Percentiles rank a stretch among this genome's conserved stretches.
These are phyloP conservation scores for Penicillium occitanis DNA, from an alignment of 2,329 filamentous ascomycete species.

Conservation along the genomic window DNA sequence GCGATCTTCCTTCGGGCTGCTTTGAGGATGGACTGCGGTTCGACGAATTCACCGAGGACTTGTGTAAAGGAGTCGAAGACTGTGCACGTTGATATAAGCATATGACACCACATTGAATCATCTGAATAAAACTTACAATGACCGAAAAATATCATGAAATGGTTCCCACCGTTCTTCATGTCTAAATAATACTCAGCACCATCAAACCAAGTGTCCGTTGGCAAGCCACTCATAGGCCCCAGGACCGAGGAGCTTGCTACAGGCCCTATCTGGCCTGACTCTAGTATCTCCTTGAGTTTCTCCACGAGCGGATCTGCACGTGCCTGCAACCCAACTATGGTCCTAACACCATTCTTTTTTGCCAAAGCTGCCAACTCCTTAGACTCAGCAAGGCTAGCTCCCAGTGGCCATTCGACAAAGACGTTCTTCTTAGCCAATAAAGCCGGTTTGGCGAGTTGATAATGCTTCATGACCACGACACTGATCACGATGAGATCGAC, in stretches of 20 bases:
- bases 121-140: slow-evolving; percentile 4
- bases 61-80: slow-evolving; percentile 16
- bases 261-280: background rate
- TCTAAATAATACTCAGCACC: slow-evolving; percentile 17
- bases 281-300: slow-evolving; percentile 7
- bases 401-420: slow-evolving; percentile 19
- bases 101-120: background rate
- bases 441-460: slow-evolving; percentile 10
- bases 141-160: slow-evolving; percentile 15
- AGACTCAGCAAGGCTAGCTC: background rate
- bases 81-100: background rate
- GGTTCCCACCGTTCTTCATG: slow-evolving; percentile 9
- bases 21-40: slow-evolving; percentile 15
- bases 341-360: slow-evolving; percentile 1
- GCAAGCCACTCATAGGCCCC: background rate
- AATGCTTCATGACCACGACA: slow-evolving; percentile 7
- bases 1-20: background rate
- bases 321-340: slow-evolving; percentile 15
- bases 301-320: slow-evolving; percentile 14
- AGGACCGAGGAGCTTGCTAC: slow-evolving; percentile 5
- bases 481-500: slow-evolving; percentile 15
- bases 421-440: slow-evolving; percentile 12
- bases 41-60: slow-evolving; percentile 14
- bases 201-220: slow-evolving; percentile 8
- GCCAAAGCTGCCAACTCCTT: slow-evolving; percentile 7